Conservation (phyloP, 2,329 filamentous ascomycete species). For the Juglanconis sp. region DNA sequence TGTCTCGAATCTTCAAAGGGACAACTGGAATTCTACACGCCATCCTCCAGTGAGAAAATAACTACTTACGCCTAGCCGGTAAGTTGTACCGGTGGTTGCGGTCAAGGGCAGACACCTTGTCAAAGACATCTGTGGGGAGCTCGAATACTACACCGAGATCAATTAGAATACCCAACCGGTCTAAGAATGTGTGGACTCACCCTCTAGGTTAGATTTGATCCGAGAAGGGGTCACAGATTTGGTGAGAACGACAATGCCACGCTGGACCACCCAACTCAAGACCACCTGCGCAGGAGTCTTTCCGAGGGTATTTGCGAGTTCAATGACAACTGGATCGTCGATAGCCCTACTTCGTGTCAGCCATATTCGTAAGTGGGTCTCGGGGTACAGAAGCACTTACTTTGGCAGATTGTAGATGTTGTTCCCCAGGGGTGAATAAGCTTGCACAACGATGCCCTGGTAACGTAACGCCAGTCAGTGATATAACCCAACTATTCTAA, state of each 20-base stretch:
- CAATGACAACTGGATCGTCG: constrained; percentile 53
- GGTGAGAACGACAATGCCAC: constrained; percentile 69
- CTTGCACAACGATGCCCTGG: too few relatives aligned
- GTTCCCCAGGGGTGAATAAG: not conserved
- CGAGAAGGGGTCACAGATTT: constrained; percentile 68
- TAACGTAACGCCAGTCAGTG: too few relatives aligned
- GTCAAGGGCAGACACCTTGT: constrained; percentile 11
- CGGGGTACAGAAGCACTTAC: not conserved
- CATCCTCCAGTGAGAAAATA: too few relatives aligned
- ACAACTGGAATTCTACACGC: too few relatives aligned
- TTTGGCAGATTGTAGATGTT: too few relatives aligned
- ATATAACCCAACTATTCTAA: too few relatives aligned
- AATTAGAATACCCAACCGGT: not conserved
- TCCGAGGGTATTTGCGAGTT: constrained; percentile 51
- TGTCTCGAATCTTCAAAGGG: too few relatives aligned
- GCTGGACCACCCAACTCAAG: constrained; percentile 56
- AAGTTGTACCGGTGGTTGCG: constrained; percentile 17
- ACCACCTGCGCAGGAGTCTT: constrained; percentile 43
- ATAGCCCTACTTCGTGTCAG: constrained; percentile 41
- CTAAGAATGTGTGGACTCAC: not conserved
- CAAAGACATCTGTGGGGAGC: constrained; percentile 12
- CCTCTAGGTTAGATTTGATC: constrained; percentile 51
- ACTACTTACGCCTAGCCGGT: not conserved
- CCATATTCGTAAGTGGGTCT: not conserved
- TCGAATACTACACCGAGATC: constrained; percentile 9